Conservation (phyloP, 768 basidiomycete genomes). For the Tulasnella sp. region DNA sequence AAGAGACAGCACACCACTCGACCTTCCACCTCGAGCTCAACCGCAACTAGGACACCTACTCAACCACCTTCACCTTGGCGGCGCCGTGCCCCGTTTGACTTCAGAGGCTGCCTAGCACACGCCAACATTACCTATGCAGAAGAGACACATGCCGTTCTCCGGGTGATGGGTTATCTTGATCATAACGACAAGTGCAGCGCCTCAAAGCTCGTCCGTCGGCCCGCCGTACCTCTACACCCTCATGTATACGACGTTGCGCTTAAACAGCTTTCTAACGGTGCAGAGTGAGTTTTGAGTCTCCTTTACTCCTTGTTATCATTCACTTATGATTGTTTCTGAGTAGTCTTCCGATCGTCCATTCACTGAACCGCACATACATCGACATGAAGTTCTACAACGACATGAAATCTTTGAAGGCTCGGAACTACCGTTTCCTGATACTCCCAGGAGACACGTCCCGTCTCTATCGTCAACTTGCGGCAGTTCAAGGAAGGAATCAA, state of each 20-base stretch:
- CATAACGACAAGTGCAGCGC: slow-evolving; percentile 24
- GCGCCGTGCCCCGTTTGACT: slow-evolving; percentile 12
- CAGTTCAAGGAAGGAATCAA: background rate
- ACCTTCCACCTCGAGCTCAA: too few relatives aligned
- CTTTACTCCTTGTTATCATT: background rate
- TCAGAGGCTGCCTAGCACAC: slow-evolving; percentile 29
- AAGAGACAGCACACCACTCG: too few relatives aligned
- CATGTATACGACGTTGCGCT: slow-evolving; percentile 22
- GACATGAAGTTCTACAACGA: background rate
- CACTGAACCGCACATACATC: slow-evolving; percentile 10
- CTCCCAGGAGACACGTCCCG: slow-evolving; percentile 13
- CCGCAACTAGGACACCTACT: too few relatives aligned
- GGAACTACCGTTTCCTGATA: slow-evolving; percentile 19
- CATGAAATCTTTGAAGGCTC: background rate
- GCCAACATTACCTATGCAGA: slow-evolving; percentile 23
- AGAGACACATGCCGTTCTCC: slow-evolving; percentile 16
- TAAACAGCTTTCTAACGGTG: background rate
- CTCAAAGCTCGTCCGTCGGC: slow-evolving; percentile 18
- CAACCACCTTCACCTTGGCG: background rate
- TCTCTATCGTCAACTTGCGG: background rate
- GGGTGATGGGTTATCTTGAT: slow-evolving; percentile 21
- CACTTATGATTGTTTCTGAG: background rate
- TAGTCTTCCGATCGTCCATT: slow-evolving; percentile 17
- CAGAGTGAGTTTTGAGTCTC: background rate
- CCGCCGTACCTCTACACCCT: slow-evolving; percentile 26